Evolutionary conservation across 495 filamentous ascomycete species (phyloP).

Genomic region (Xylaria longipes): DNA sequence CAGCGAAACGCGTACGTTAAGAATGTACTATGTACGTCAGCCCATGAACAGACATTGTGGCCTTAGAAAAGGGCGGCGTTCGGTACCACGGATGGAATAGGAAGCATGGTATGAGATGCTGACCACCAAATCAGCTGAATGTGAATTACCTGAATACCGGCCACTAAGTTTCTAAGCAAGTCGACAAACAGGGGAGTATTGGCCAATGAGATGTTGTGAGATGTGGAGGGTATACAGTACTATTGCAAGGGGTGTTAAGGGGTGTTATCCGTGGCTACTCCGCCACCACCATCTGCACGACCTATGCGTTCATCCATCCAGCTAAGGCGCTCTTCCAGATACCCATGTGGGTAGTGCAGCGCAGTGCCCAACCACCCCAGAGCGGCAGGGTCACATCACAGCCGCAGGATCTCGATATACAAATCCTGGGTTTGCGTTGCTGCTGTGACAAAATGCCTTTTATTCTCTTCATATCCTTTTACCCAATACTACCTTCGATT

Average conservation of each 20-base stretch:
- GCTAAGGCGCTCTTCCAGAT: slow-evolving; percentile 12
- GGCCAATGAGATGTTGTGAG: slow-evolving; percentile 12
- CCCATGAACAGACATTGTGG: background rate
- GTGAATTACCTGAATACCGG: background rate
- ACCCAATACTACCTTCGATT: background rate
- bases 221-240: background rate
- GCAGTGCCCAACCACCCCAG: slow-evolving; percentile 7
- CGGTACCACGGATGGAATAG: background rate
- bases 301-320: background rate
- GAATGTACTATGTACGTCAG: background rate
- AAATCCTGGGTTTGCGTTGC: background rate
- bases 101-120: background rate
- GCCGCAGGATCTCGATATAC: background rate
- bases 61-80: background rate
- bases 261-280: background rate
- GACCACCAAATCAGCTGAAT: slow-evolving; percentile 3
- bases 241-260: background rate
- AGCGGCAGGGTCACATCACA: background rate
- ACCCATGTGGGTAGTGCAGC: background rate
- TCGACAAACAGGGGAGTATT: background rate
- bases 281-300: slow-evolving; percentile 2
- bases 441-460: background rate
- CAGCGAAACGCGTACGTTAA: background rate
- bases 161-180: background rate
- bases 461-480: background rate